These are phyloP conservation scores for Syzygium malaccense DNA, from an alignment of 441 rosid genomes.

Conservation along the genomic window DNA sequence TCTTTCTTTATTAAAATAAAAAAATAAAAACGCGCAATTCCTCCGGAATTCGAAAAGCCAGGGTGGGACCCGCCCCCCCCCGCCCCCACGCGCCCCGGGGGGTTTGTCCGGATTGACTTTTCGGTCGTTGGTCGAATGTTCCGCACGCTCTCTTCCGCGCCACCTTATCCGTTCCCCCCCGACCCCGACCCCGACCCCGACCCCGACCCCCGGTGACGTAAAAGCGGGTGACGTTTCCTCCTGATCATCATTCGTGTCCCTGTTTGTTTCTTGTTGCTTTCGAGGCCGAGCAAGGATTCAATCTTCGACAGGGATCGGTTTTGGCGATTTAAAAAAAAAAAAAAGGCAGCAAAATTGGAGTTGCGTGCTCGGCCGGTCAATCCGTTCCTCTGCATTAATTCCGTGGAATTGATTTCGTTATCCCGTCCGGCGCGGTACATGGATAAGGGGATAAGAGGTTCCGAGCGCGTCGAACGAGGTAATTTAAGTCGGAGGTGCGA, in stretches of 20 bases:
- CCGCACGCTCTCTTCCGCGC: not conserved
- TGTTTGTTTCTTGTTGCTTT: too few species aligned
- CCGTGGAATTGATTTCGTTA: too few species aligned
- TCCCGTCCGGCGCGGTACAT: too few species aligned
- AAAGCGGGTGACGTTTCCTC: not conserved
- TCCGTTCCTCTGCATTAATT: rapidly evolving
- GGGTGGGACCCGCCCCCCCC: not conserved
- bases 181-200: not conserved
- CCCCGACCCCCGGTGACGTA: not conserved
- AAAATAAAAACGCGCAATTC: too few species aligned
- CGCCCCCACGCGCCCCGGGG: not conserved
- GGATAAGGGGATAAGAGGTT: rapidly evolving
- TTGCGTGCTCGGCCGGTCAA: too few species aligned
- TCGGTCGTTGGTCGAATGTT: not conserved
- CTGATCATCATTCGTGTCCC: not conserved
- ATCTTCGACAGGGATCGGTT: too few species aligned
- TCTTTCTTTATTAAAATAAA: too few species aligned
- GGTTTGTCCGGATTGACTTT: not conserved
- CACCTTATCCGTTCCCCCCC: too few species aligned
- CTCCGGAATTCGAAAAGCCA: not conserved
- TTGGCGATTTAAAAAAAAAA: too few species aligned
- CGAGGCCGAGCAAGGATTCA: not conserved
- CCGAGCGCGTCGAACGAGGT: rapidly evolving
- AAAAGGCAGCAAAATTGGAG: too few species aligned
- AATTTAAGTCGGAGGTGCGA: not conserved